phyloP scores from a whole-genome alignment of 306 rosid genomes.

The Vachellia pachyceras region DNA sequence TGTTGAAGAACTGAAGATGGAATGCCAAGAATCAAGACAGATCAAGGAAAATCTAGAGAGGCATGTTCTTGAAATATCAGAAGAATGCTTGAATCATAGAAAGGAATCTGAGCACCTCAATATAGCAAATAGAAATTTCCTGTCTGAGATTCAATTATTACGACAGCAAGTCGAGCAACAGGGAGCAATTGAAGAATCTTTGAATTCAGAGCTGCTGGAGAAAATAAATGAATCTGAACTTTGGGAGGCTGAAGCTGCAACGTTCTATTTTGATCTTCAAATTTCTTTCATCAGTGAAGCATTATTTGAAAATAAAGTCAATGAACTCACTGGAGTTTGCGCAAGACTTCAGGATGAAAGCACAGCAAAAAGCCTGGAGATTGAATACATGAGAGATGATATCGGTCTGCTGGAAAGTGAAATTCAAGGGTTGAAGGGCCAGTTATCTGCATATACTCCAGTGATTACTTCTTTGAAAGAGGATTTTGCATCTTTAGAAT shows the following conservation, averaged over 20 bases:
- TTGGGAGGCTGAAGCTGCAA: constrained; percentile 94
- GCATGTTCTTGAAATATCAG: constrained; percentile 66
- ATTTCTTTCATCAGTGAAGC: constrained; percentile 80
- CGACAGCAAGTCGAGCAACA: constrained; percentile 67
- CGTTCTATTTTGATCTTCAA: constrained; percentile 92
- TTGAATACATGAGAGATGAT: constrained; percentile 63
- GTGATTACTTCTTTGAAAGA: constrained; percentile 74
- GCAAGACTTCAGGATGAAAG: constrained; percentile 68
- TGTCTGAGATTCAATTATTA: constrained; percentile 62
- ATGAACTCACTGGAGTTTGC: constrained; percentile 78
- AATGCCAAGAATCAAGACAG: constrained; percentile 53
- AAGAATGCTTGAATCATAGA: constrained; percentile 61
- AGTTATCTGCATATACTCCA: constrained; percentile 77
- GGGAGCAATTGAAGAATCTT: constrained; percentile 68
- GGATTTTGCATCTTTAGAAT: constrained; percentile 80
- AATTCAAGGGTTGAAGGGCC: constrained; percentile 64
- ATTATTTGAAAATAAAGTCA: constrained; percentile 80
- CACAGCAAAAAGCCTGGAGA: constrained; percentile 62
- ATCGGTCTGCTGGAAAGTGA: constrained; percentile 69
- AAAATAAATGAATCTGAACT: constrained; percentile 78
- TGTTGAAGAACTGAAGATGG: constrained; percentile 67
- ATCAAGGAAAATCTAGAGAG: constrained; percentile 57
- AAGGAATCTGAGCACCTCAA: constrained; percentile 67
- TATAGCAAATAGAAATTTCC: constrained; percentile 57
- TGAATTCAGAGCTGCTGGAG: constrained; percentile 79